Percentiles rank a stretch among this genome's conserved stretches.
These are phyloP conservation scores for Vigna angularis DNA, from an alignment of 306 rosid species.

Conservation along the genomic window DNA sequence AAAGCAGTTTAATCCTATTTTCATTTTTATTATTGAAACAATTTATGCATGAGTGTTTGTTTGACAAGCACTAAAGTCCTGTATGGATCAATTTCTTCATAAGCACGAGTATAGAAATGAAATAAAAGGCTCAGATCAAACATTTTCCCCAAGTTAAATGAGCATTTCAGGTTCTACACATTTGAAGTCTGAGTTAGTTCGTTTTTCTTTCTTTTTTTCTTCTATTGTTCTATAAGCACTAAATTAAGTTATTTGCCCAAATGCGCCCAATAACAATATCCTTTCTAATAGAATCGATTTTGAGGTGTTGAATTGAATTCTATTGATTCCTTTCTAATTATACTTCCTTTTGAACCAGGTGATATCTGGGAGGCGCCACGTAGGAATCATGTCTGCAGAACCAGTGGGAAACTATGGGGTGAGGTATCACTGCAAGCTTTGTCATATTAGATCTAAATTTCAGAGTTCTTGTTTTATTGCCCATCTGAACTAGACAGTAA, in stretches of 20 bases:
- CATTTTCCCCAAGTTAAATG: neutral
- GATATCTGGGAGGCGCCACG: constrained; percentile 77
- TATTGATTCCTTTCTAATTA: constrained; percentile 24
- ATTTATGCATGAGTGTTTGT: neutral
- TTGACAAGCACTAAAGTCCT: neutral
- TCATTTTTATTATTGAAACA: neutral
- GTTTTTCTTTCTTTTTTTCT: neutral
- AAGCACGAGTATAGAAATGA: neutral
- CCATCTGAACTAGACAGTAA: constrained; percentile 12
- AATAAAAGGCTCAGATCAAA: neutral
- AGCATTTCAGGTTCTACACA: neutral
- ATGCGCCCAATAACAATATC: neutral
- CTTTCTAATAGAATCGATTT: neutral
- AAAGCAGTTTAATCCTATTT: neutral
- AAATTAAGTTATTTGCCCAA: neutral
- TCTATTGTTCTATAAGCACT: neutral
- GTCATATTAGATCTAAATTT: constrained; percentile 14
- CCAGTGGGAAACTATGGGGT: constrained; percentile 95
- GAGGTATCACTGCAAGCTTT: constrained; percentile 60
- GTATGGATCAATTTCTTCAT: neutral
- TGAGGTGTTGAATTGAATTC: constrained; percentile 8
- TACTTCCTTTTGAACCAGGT: constrained; percentile 52
- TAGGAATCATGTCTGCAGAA: constrained; percentile 87
- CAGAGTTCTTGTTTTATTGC: neutral
- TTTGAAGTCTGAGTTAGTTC: neutral